A percentile compares a stretch with the other conserved stretches of the same genome.
Conservation (phyloP, 768 basidiomycete genomes). For the Udeniomyces megalosporus region DNA sequence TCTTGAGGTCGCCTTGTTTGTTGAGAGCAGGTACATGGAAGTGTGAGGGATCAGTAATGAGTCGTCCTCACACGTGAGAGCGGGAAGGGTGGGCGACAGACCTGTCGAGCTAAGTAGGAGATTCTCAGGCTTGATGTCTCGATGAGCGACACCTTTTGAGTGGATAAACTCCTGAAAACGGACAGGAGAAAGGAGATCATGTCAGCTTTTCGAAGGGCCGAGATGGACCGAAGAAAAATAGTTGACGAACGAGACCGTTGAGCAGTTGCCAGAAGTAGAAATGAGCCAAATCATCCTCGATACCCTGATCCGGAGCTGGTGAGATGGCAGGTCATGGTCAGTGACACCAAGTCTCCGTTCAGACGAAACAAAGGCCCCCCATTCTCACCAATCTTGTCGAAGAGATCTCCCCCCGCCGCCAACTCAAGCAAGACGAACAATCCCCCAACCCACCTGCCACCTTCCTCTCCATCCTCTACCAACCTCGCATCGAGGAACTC, state of each 20-base stretch:
- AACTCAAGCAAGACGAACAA: slow-evolving; percentile 87
- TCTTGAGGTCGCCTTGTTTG: slow-evolving; percentile 46
- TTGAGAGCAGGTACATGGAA: not conserved
- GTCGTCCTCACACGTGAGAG: no score
- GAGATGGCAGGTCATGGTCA: no score
- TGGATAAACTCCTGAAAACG: slow-evolving; percentile 65
- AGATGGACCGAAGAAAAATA: not conserved
- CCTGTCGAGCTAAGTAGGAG: slow-evolving; percentile 69
- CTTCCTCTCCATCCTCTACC: slow-evolving; percentile 40
- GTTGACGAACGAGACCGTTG: slow-evolving; percentile 52
- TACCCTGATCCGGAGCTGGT: slow-evolving; percentile 74
- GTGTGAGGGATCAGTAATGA: not conserved
- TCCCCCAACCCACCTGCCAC: slow-evolving; percentile 46
- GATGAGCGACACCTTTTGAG: slow-evolving; percentile 75
- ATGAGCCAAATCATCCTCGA: slow-evolving; percentile 73
- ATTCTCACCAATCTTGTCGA: slow-evolving; percentile 87
- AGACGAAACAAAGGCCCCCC: not conserved
- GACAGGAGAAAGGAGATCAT: not conserved
- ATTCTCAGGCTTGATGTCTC: slow-evolving; percentile 95
- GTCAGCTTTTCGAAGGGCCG: not conserved
- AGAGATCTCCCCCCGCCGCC: slow-evolving; percentile 84
- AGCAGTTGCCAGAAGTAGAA: slow-evolving; percentile 75
- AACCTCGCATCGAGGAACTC: slow-evolving; percentile 65
- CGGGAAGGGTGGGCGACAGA: slow-evolving; percentile 15
- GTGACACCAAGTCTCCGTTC: no score